Percentiles rank a stretch among this genome's conserved stretches.
These are phyloP conservation scores for Stagonosporopsis rhizophila DNA, from an alignment of 2,329 filamentous ascomycete genomes.

Conservation along the genomic window DNA sequence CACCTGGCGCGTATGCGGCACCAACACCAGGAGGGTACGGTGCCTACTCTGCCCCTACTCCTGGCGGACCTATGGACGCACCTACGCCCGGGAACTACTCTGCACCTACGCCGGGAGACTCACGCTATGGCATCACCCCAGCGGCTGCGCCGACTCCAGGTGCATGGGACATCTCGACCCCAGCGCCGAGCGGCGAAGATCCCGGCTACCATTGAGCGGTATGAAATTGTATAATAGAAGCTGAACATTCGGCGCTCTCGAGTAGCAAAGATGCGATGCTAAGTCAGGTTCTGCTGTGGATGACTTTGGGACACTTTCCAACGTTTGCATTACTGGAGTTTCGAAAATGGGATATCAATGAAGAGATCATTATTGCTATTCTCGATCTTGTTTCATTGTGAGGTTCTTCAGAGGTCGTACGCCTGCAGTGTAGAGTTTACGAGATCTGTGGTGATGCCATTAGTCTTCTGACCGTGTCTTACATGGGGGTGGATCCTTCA, in stretches of 20 bases:
- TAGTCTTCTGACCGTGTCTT: no score
- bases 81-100: conserved; percentile 51
- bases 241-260: neutral
- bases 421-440: neutral
- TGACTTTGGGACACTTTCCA: neutral
- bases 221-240: conserved; percentile 14
- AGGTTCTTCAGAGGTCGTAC: neutral
- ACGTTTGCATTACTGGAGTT: conserved; percentile 28
- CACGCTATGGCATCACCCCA: conserved; percentile 48
- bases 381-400: neutral
- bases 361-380: conserved; percentile 1
- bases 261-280: neutral
- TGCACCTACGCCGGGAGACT: conserved; percentile 48
- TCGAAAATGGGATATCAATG: conserved; percentile 19
- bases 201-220: conserved; percentile 32
- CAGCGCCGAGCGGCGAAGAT: conserved; percentile 37
- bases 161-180: conserved; percentile 60
- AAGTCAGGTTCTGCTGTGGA: neutral
- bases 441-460: no score
- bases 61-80: conserved; percentile 48
- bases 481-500: no score
- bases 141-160: conserved; percentile 65
- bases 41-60: conserved; percentile 47
- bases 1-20: conserved; percentile 47
- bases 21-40: conserved; percentile 46